Base-by-base conservation (phyloP, 768 basidiomycete genomes). In the Boletus rubroflammeus region DNA sequence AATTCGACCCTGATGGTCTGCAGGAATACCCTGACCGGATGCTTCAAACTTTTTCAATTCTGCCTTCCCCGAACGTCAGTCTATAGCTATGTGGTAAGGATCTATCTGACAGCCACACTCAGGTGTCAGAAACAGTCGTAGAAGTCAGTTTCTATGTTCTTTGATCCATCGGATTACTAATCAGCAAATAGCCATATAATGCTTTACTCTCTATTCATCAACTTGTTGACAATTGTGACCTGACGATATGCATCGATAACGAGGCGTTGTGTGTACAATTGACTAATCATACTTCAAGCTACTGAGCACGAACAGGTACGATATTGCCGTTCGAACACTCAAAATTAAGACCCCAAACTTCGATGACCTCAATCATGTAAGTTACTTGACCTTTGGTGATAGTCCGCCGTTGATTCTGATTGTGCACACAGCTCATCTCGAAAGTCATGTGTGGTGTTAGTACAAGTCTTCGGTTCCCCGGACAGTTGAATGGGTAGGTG, bases 381-480 rank as follows among this genome's bases (percentile, higher is more conserved):
- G 78, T 38, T 17, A 21, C 9, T 49, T 39, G 35, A 32, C 17
- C 29, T 48, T 39, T 21, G n/a, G 42, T 51, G 41, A 6, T 17
- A 48, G 13, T 8, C 19, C 51, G 5, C 6, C n/a, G 15, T 31
- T 43, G 10, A 50, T 41, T 38, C 21, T 44, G 23, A 38, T 23
- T 35, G 40, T 48, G 19, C 51, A 48, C 42, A 4, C 54, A 85
- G 82, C 73, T 96, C 35, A 84, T 97, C 47, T 80, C 93, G 1
- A 86, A 85, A 66, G 93, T 96, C 35, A 96, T 98, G 92, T 89
- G 90, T 57, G 96, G 96, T 44, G 86, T 95, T 46, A 94, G 90
- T 66, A 96, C 93, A 3, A 90, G 90, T 62, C 75, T 95, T 54
- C 86, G 93, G 38, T 93, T 95, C 78, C 91, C 93, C n/a, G 93